Percentiles rank a stretch among this genome's conserved stretches.
Evolutionary conservation across 163 green algal genomes (phyloP).

Genomic region (Prototheca stagnorum): DNA sequence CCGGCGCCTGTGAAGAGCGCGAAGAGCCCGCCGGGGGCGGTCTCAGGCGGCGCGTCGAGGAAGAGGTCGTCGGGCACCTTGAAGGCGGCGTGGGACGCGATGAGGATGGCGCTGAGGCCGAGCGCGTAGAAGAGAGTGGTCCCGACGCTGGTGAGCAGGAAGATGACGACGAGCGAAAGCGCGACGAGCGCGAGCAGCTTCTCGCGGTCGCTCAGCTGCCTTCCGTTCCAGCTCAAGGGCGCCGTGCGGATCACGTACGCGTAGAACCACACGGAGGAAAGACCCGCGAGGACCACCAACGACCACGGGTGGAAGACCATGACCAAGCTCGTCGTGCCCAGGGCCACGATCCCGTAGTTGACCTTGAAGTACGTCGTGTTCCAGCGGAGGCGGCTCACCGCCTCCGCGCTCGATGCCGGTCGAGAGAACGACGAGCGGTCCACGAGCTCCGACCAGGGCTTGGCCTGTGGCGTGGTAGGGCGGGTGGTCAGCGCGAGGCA

Average conservation of each 20-base stretch:
- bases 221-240: slow-evolving; percentile 49
- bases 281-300: slow-evolving; percentile 46
- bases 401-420: slow-evolving; percentile 39
- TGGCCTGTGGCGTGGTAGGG: slow-evolving; percentile 34
- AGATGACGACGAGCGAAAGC: slow-evolving; percentile 61
- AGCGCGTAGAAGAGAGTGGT: slow-evolving; percentile 64
- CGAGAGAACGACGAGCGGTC: slow-evolving; percentile 59
- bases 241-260: slow-evolving; percentile 49
- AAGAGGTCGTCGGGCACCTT: slow-evolving; percentile 38
- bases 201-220: slow-evolving; percentile 66
- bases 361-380: slow-evolving; percentile 73
- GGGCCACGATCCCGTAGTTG: slow-evolving; percentile 68
- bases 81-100: slow-evolving; percentile 44
- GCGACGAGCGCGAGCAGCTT: slow-evolving; percentile 60
- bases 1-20: slow-evolving; percentile 10
- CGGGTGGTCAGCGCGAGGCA: no score
- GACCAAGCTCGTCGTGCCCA: slow-evolving; percentile 38
- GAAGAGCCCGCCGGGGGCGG: slow-evolving; percentile 6
- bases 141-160: slow-evolving; percentile 75
- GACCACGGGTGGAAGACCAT: slow-evolving; percentile 33
- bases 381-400: slow-evolving; percentile 44
- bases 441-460: slow-evolving; percentile 64
- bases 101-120: slow-evolving; percentile 40
- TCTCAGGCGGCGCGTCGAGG: slow-evolving; percentile 11
- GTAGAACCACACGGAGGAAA: slow-evolving; percentile 58